Percentiles rank a stretch among this genome's conserved stretches.
Conservation (phyloP, 2,329 filamentous ascomycete genomes). For the Aspergillus novofumigatus region DNA sequence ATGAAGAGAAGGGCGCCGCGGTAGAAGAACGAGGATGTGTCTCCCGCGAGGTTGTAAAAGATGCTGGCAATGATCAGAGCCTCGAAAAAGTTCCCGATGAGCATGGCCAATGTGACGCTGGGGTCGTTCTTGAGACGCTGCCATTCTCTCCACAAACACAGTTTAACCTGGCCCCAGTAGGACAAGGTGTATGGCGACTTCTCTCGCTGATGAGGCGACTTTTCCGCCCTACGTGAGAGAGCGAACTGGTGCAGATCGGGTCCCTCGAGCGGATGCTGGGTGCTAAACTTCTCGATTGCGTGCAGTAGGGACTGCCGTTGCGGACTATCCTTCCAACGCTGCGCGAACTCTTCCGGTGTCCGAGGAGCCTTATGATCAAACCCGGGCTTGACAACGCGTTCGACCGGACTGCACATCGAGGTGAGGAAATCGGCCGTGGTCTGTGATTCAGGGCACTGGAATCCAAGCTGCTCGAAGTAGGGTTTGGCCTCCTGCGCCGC, state of each 20-base stretch:
- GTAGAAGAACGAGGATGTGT: constrained; percentile 66
- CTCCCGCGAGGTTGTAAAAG: constrained; percentile 68
- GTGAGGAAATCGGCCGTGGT: constrained; percentile 67
- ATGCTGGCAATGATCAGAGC: constrained; percentile 71
- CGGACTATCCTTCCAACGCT: constrained; percentile 48
- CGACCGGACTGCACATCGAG: constrained; percentile 59
- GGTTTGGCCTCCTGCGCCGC: constrained; percentile 52
- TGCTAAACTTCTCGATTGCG: constrained; percentile 31
- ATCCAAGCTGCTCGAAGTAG: constrained; percentile 65
- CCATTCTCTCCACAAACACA: constrained; percentile 77
- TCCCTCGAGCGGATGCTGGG: constrained; percentile 33
- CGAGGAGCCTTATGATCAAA: constrained; percentile 60
- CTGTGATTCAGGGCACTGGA: constrained; percentile 60
- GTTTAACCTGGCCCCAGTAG: constrained; percentile 64
- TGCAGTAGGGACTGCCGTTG: constrained; percentile 35
- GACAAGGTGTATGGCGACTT: constrained; percentile 80
- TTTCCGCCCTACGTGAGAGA: constrained; percentile 31
- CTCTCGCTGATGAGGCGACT: constrained; percentile 46
- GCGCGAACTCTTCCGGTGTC: constrained; percentile 64
- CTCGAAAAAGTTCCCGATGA: constrained; percentile 64
- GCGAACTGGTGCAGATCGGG: constrained; percentile 28
- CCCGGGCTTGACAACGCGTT: constrained; percentile 52
- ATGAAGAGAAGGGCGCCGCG: constrained; percentile 78
- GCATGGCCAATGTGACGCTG: constrained; percentile 61
- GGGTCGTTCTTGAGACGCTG: constrained; percentile 69